Base-by-base conservation (phyloP, 768 basidiomycete genomes). In the Ramaria rubella region DNA sequence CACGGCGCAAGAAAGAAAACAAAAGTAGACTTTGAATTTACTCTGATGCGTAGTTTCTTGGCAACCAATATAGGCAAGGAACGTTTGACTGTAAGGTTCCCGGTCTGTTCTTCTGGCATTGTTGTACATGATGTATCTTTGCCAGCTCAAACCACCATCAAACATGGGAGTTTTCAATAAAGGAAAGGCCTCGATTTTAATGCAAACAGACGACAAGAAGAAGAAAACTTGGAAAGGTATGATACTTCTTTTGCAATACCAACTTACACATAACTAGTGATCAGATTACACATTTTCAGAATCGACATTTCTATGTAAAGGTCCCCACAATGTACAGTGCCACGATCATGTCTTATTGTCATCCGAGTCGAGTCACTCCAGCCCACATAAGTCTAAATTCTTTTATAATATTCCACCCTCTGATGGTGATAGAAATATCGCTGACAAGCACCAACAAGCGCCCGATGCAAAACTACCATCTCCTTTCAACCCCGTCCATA, bases 1-100 rank as follows among this genome's bases (percentile, higher is more conserved):
- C n/a, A 17, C 17, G 30, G 26, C 14, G n/a, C 36, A 60, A 63
- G 52, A 45, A 64, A 59, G 38, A 64, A 65, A 52, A 66, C 61
- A 30, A 77, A 70, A 44, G 55, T 73, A 9, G 72, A 78, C 8
- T 69, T 77, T 1, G 81, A 77, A 4, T 72, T 86, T 31, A 83
- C 84, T 0, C 71, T 87, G 26, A 81, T 87, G 81, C 81, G 86
- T 59, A 83, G 82, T 0, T 85, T 86, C 64, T 68, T 75, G 15
- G 79, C 85, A 0, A 77, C 76, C 5, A 86, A 83, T 59, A 75
- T 87, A 2, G 81, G 83, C 14, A 78, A 75, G 52, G 75, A 78
- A 55, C 77, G 86, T 38, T 64, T 87, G 11, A 87, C 85, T 54
- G 85, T 86, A 61, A 49, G 75, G 64, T 42, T 29, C 14, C 11